Conservation (phyloP, 805 yeast genomes). For the Pichia insulana region DNA sequence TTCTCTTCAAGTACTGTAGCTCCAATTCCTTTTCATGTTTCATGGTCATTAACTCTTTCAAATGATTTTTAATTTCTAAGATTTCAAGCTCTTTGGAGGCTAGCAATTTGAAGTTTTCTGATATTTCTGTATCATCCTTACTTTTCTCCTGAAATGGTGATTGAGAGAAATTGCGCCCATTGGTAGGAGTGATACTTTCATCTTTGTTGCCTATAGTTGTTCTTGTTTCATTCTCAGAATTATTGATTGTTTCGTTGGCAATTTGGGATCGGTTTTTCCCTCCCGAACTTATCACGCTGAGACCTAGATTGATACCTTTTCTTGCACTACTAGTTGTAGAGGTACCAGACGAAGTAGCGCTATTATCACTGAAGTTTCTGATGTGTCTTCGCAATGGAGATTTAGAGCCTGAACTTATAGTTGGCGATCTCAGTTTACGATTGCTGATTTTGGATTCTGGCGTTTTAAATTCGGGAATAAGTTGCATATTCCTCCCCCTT, state of each 20-base stretch:
- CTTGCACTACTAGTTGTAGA: slow-evolving; percentile 13
- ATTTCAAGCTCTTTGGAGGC: slow-evolving; percentile 65
- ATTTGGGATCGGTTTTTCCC: neutral
- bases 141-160: neutral
- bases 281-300: slow-evolving; percentile 19
- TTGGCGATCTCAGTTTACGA: slow-evolving; percentile 12
- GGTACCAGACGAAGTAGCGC: slow-evolving; percentile 11
- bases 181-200: neutral
- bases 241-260: neutral
- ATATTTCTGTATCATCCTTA: slow-evolving; percentile 29
- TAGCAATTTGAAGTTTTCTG: slow-evolving; percentile 46
- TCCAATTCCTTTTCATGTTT: slow-evolving; percentile 39
- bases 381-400: slow-evolving; percentile 15
- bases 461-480: slow-evolving; percentile 1
- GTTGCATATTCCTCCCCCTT: neutral
- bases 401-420: slow-evolving; percentile 10
- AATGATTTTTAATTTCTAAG: slow-evolving; percentile 51
- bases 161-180: too few species aligned
- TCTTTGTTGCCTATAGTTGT: neutral
- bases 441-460: slow-evolving; percentile 1
- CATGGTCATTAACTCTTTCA: slow-evolving; percentile 34
- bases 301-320: slow-evolving; percentile 26
- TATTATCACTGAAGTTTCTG: slow-evolving; percentile 18
- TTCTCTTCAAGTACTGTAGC: slow-evolving; percentile 39
- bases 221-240: neutral